These are phyloP conservation scores for Candida oleophila DNA, from an alignment of 805 yeast species.

Conservation along the genomic window DNA sequence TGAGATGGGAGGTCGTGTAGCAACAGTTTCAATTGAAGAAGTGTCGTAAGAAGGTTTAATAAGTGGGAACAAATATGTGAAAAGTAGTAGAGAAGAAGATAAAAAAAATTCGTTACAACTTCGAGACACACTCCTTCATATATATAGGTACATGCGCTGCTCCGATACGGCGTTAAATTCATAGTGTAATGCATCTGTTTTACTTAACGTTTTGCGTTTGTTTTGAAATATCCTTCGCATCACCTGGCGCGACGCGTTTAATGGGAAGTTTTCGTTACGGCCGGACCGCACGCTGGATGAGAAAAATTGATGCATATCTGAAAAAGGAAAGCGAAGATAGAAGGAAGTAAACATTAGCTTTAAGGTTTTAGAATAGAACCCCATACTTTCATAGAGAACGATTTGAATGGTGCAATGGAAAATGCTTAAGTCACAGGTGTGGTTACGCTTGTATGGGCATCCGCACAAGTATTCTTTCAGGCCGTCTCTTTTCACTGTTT, in stretches of 20 bases:
- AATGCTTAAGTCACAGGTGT: too few relatives aligned
- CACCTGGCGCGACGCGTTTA: conserved; percentile 5
- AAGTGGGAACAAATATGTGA: not conserved
- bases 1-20: not conserved
- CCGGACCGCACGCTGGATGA: not conserved
- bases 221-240: not conserved
- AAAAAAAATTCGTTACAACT: not conserved
- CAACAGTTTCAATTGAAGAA: not conserved
- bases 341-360: too few relatives aligned
- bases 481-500: too few relatives aligned
- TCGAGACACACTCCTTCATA: not conserved
- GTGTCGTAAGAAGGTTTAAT: not conserved
- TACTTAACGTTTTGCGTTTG: not conserved
- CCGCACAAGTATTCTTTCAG: too few relatives aligned
- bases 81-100: not conserved
- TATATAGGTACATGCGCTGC: not conserved
- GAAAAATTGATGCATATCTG: too few relatives aligned
- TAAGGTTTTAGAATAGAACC: too few relatives aligned
- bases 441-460: too few relatives aligned
- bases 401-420: too few relatives aligned
- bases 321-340: too few relatives aligned
- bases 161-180: conserved; percentile 5
- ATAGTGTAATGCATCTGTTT: not conserved
- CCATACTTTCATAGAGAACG: too few relatives aligned
- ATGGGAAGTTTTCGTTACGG: not conserved